These are phyloP conservation scores for Phlyctochytrium arcticum DNA, from an alignment of 192 early-diverging fungal genomes.

Conservation along the genomic window DNA sequence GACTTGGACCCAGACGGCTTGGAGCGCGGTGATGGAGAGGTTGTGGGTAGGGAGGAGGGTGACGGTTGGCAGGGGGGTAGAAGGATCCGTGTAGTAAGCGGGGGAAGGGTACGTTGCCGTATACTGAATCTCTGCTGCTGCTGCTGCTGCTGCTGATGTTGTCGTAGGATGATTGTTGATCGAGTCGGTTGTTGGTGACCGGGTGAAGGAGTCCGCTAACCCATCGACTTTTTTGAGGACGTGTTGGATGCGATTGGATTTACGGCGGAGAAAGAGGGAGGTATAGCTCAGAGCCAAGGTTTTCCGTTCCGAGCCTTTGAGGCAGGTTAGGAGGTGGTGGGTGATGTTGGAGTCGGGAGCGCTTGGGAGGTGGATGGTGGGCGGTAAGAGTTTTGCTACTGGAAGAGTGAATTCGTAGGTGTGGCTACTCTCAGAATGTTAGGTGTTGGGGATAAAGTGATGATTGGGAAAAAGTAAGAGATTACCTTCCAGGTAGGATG, in stretches of 20 bases:
- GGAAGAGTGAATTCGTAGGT: neutral
- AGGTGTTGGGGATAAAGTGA: neutral
- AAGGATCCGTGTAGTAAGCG: neutral
- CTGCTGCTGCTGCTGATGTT: too few relatives aligned
- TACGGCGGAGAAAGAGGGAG: neutral
- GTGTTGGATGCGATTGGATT: neutral
- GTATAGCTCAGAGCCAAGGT: too few relatives aligned
- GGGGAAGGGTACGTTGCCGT: neutral
- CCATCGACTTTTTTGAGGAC: neutral
- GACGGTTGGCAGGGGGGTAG: neutral
- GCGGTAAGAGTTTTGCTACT: neutral
- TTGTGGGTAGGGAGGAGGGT: neutral
- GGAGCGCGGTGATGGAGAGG: neutral
- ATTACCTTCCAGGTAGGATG: neutral
- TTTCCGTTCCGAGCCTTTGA: neutral
- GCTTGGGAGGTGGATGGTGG: neutral
- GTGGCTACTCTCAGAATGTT: neutral
- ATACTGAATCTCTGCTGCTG: neutral
- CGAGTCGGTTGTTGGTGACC: too few relatives aligned
- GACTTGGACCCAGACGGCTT: neutral
- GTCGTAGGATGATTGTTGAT: too few relatives aligned
- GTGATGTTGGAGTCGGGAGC: neutral
- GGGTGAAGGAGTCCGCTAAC: too few relatives aligned
- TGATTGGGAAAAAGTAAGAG: neutral
- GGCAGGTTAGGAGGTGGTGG: neutral